A percentile compares a stretch with the other conserved stretches of the same genome.
phyloP scores from a whole-genome alignment of 768 basidiomycete species.

The Suillus lakei region DNA sequence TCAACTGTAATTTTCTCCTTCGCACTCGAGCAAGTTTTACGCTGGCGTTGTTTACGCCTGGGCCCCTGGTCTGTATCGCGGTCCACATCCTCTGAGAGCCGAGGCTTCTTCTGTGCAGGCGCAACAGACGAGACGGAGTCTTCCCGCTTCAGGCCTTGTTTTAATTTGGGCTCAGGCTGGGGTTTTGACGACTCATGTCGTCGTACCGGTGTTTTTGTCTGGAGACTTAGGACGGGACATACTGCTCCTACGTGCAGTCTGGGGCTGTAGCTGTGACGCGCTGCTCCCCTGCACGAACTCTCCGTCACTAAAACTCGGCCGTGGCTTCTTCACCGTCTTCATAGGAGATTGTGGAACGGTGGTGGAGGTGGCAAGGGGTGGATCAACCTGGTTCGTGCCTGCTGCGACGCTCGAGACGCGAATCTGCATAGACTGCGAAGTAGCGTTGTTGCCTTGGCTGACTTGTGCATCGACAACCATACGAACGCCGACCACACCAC shows the following conservation, averaged over 20 bases:
- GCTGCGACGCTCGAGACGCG: neutral
- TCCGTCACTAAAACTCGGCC: neutral
- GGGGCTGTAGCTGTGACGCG: constrained; percentile 5
- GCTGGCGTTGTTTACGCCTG: constrained; percentile 9
- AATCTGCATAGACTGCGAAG: neutral
- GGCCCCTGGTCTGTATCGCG: neutral
- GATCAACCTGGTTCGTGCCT: neutral
- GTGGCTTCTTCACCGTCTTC: constrained; percentile 18
- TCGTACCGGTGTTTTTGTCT: neutral
- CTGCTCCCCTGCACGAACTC: constrained; percentile 8
- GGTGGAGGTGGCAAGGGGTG: neutral
- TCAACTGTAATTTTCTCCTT: constrained; percentile 4
- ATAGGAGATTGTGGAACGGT: neutral
- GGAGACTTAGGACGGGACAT: constrained; percentile 9
- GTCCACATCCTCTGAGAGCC: constrained; percentile 8
- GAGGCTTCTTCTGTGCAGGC: constrained; percentile 29
- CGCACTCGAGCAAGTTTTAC: neutral
- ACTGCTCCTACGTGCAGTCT: constrained; percentile 14
- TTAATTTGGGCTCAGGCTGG: constrained; percentile 2
- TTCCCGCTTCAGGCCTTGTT: constrained; percentile 4
- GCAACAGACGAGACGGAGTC: constrained; percentile 11
- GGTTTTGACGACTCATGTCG: neutral
- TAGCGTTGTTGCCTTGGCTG: neutral
- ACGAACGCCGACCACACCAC: neutral
- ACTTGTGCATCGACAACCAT: neutral